phyloP scores from a whole-genome alignment of 306 rosid species.

The Bauhinia variegata region DNA sequence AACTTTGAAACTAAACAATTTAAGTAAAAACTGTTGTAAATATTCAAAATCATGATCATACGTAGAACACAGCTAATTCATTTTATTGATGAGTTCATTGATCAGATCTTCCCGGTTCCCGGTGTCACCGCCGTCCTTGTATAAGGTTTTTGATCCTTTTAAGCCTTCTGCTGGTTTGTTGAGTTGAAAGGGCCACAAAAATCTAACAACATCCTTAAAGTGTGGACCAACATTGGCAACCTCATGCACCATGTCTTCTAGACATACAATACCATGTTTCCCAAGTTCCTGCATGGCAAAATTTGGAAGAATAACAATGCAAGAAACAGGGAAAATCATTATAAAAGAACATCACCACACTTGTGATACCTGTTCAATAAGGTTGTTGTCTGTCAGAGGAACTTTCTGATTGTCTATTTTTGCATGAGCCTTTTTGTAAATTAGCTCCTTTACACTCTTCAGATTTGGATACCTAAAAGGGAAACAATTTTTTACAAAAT shows the following conservation, averaged over 20 bases:
- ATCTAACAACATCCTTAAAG: slow-evolving; percentile 69
- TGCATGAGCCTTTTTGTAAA: slow-evolving; percentile 74
- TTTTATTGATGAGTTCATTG: slow-evolving; percentile 70
- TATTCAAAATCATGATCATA: slow-evolving; percentile 12
- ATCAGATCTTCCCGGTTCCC: slow-evolving; percentile 80
- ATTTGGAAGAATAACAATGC: slow-evolving; percentile 12
- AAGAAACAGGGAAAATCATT: background rate
- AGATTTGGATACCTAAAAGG: slow-evolving; percentile 74
- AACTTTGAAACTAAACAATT: slow-evolving; percentile 15
- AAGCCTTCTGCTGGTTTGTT: slow-evolving; percentile 69
- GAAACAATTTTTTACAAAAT: slow-evolving; percentile 25
- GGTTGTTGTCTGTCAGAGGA: slow-evolving; percentile 85
- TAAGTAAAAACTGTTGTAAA: slow-evolving; percentile 1
- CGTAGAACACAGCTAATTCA: slow-evolving; percentile 57
- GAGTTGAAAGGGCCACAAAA: slow-evolving; percentile 80
- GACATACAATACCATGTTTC: slow-evolving; percentile 63
- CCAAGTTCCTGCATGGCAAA: slow-evolving; percentile 65
- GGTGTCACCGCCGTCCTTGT: slow-evolving; percentile 78
- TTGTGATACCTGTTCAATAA: slow-evolving; percentile 71
- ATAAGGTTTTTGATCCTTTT: slow-evolving; percentile 59
- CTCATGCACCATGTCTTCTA: slow-evolving; percentile 89
- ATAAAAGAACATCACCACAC: slow-evolving; percentile 9
- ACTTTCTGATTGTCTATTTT: slow-evolving; percentile 66
- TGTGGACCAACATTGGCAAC: slow-evolving; percentile 73
- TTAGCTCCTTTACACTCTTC: slow-evolving; percentile 73